phyloP scores from a whole-genome alignment of 2,329 filamentous ascomycete species.

The Verticillium albo-atrum region DNA sequence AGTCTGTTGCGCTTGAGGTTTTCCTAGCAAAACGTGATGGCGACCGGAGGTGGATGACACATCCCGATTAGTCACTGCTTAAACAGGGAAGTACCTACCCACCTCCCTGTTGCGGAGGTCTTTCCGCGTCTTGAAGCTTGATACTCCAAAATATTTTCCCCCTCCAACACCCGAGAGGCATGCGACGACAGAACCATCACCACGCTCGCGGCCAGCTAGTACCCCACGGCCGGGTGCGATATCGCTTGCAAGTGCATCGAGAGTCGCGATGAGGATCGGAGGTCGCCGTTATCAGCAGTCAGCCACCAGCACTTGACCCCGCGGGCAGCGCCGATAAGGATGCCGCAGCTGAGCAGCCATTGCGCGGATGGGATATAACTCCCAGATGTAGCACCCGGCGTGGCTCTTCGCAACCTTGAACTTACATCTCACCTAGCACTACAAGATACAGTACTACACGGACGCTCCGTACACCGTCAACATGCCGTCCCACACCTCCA shows the following conservation, averaged over 20 bases:
- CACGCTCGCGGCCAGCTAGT: not conserved
- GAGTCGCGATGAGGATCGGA: conserved; percentile 5
- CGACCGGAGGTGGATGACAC: not conserved
- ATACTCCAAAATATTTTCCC: not conserved
- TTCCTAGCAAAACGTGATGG: not conserved
- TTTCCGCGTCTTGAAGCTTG: not conserved
- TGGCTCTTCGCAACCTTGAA: not conserved
- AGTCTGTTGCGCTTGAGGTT: not conserved
- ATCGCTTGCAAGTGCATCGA: not conserved
- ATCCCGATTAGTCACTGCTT: not conserved
- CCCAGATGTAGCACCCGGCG: not conserved
- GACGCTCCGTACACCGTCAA: not conserved
- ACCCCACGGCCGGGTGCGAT: not conserved
- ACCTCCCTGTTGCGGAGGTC: too few relatives aligned
- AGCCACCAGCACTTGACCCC: not conserved
- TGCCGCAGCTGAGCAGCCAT: not conserved
- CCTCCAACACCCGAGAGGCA: not conserved
- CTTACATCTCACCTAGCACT: not conserved
- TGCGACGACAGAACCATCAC: not conserved
- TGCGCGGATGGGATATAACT: not conserved
- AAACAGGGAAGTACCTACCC: not conserved
- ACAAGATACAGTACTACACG: not conserved
- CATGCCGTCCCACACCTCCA: conserved; percentile 2
- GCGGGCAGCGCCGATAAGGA: conserved; percentile 14
- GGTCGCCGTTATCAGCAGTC: conserved; percentile 11